Percentiles rank a stretch among this genome's conserved stretches.
phyloP scores from a whole-genome alignment of 352 stramenopile species.

The Phytophthora cactorum region DNA sequence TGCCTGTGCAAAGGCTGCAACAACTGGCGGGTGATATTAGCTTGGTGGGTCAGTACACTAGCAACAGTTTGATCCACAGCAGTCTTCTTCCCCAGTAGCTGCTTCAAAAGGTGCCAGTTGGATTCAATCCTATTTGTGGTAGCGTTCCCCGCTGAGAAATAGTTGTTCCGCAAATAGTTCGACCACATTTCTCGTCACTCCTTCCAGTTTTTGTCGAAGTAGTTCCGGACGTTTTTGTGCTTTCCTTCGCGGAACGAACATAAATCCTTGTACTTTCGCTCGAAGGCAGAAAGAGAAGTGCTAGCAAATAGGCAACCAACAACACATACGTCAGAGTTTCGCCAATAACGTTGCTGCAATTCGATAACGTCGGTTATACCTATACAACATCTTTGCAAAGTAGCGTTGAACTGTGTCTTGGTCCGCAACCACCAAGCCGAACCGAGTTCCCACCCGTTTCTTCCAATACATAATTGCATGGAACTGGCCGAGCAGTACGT shows the following conservation, averaged over 20 bases:
- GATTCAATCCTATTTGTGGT: no score
- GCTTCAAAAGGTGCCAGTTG: no score
- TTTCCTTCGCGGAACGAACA: neutral
- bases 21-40: no score
- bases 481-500: neutral
- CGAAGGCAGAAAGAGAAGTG: neutral
- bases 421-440: neutral
- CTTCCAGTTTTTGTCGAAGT: conserved; percentile 1
- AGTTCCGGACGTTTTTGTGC: neutral
- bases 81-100: no score
- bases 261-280: neutral
- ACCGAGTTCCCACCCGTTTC: neutral
- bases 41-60: no score
- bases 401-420: neutral
- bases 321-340: neutral
- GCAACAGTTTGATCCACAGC: no score
- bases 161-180: neutral
- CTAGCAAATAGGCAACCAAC: neutral
- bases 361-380: neutral
- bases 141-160: neutral
- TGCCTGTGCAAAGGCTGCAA: no score
- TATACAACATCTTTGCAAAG: conserved; percentile 2
- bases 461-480: conserved; percentile 2
- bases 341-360: neutral
- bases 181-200: neutral